A percentile compares a stretch with the other conserved stretches of the same genome.
These are phyloP conservation scores for Candida oleophila DNA, from an alignment of 805 yeast species.

Conservation along the genomic window DNA sequence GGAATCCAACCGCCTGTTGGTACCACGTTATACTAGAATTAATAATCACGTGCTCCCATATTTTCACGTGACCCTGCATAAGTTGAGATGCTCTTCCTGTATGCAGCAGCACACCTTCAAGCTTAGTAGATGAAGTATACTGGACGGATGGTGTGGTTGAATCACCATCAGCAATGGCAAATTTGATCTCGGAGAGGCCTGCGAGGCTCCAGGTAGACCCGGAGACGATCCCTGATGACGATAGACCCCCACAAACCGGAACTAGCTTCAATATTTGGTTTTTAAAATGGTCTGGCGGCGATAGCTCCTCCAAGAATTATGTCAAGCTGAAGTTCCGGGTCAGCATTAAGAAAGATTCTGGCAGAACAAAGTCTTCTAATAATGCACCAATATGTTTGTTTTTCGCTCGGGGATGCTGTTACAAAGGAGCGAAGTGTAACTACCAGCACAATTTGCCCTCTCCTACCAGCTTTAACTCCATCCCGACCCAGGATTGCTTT, in stretches of 20 bases:
- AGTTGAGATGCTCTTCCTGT: too few relatives aligned
- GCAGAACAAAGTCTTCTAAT: constrained; percentile 69
- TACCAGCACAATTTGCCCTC: constrained; percentile 77
- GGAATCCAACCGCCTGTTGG: too few relatives aligned
- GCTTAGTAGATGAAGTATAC: too few relatives aligned
- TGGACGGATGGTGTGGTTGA: neutral
- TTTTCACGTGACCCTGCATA: too few relatives aligned
- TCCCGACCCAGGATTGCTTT: constrained; percentile 80
- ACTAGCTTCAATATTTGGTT: constrained; percentile 85
- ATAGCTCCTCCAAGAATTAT: constrained; percentile 44
- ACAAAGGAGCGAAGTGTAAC: constrained; percentile 71
- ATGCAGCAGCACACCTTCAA: too few relatives aligned
- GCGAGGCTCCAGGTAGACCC: constrained; percentile 79
- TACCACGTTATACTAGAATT: too few relatives aligned
- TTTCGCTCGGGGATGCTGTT: constrained; percentile 88
- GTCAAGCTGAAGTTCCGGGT: constrained; percentile 59
- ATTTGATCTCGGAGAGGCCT: constrained; percentile 23
- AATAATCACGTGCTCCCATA: too few relatives aligned
- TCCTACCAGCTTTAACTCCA: constrained; percentile 49
- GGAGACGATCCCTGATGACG: constrained; percentile 50
- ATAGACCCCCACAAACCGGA: constrained; percentile 78
- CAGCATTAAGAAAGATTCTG: constrained; percentile 61
- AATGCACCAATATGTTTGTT: constrained; percentile 67
- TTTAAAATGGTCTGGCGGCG: constrained; percentile 84
- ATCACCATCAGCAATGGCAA: neutral